phyloP scores from a whole-genome alignment of 2,329 filamentous ascomycete genomes.

The Graphiopsis chlorocephala region DNA sequence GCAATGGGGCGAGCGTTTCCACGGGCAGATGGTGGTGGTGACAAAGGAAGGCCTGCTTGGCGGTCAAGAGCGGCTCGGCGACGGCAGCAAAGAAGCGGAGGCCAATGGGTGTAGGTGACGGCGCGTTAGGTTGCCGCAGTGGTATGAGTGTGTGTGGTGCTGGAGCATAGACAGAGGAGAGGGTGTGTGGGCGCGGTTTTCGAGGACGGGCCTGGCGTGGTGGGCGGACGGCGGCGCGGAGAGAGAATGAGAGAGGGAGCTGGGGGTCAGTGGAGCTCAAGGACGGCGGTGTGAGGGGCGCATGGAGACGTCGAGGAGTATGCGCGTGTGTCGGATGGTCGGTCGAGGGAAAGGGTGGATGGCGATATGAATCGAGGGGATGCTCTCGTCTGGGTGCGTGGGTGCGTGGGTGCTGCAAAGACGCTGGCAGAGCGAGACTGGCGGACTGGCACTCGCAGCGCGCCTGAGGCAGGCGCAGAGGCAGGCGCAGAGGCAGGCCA shows the following conservation, averaged over 20 bases:
- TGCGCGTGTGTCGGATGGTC: neutral
- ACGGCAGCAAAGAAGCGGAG: neutral
- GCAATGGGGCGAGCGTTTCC: constrained; percentile 3
- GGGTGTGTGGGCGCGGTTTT: constrained; percentile 7
- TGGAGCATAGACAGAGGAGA: constrained; percentile 1
- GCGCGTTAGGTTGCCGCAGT: constrained; percentile 5
- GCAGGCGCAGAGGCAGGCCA: neutral
- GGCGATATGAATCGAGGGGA: constrained; percentile 6
- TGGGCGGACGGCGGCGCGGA: constrained; percentile 11
- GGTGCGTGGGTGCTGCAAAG: constrained; percentile 2
- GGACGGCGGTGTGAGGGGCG: neutral
- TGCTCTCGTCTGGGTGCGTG: neutral
- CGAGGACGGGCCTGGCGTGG: neutral
- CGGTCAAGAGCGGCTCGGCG: constrained; percentile 8
- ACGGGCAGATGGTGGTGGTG: neutral
- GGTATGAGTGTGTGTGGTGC: neutral
- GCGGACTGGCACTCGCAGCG: neutral
- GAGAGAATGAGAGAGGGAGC: neutral
- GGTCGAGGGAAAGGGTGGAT: neutral
- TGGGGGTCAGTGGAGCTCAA: constrained; percentile 2
- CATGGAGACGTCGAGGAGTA: neutral
- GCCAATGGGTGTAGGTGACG: constrained; percentile 3
- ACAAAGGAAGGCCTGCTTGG: constrained; percentile 14
- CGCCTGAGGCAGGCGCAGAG: constrained; percentile 2
- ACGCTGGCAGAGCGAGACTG: neutral